Percentiles rank a stretch among this genome's conserved stretches.
Conservation (phyloP, 148 eudicot species). For the Spergularia bocconei region DNA sequence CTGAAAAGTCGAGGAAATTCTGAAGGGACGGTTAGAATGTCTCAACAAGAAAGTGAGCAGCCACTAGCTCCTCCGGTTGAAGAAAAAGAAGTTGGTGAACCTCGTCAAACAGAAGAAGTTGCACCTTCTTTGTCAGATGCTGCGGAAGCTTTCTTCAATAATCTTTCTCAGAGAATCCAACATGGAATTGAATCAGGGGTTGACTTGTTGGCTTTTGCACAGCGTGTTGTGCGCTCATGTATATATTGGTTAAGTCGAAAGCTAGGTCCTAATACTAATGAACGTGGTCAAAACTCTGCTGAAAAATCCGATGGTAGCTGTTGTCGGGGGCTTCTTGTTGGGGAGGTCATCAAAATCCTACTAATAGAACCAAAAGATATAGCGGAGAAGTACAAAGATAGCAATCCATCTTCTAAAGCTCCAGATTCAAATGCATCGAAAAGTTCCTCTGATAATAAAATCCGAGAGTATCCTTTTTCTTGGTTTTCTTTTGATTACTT, state of each 20-base stretch:
- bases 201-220: constrained; percentile 68
- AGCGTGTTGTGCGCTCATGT: constrained; percentile 59
- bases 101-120: constrained; percentile 31
- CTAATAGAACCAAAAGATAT: constrained; percentile 63
- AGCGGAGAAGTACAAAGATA: constrained; percentile 42
- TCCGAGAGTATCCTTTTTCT: constrained; percentile 84
- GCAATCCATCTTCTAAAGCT: constrained; percentile 21
- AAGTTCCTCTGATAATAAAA: constrained; percentile 34
- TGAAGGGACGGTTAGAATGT: constrained; percentile 26
- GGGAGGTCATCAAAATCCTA: constrained; percentile 47
- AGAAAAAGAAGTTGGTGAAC: constrained; percentile 19
- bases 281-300: constrained; percentile 31
- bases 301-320: constrained; percentile 37
- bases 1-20: constrained; percentile 26
- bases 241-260: constrained; percentile 54
- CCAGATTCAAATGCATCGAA: constrained; percentile 19
- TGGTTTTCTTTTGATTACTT: constrained; percentile 23
- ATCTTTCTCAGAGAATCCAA: constrained; percentile 60
- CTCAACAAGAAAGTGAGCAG: constrained; percentile 39
- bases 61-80: constrained; percentile 28
- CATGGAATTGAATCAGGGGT: constrained; percentile 69
- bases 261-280: constrained; percentile 25
- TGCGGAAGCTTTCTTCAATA: constrained; percentile 59
- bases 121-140: constrained; percentile 39
- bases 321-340: constrained; percentile 32